Conservation (phyloP, 768 basidiomycete species). For the Brasilioporus rufonigricans region DNA sequence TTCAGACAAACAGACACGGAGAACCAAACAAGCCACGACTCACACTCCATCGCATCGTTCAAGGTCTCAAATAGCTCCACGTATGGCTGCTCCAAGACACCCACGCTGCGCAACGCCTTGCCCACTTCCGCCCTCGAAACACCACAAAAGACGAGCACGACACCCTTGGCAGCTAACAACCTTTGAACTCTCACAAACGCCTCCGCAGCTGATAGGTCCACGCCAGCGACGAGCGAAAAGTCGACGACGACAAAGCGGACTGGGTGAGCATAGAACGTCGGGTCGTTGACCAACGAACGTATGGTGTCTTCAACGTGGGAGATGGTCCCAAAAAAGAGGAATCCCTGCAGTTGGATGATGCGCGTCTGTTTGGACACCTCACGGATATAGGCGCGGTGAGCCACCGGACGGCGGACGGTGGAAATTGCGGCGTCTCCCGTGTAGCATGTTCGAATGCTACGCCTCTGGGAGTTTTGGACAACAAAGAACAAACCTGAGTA, state of each 20-base stretch:
- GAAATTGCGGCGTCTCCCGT: slow-evolving; percentile 85
- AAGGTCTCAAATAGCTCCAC: slow-evolving; percentile 82
- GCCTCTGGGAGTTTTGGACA: slow-evolving; percentile 85
- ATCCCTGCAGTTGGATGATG: slow-evolving; percentile 87
- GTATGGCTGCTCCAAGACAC: slow-evolving; percentile 68
- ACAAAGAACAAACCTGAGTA: slow-evolving; percentile 89
- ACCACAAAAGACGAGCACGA: slow-evolving; percentile 89
- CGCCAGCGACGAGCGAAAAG: slow-evolving; percentile 78
- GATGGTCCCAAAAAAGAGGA: slow-evolving; percentile 94
- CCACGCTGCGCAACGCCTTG: slow-evolving; percentile 73
- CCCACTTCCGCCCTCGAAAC: slow-evolving; percentile 64
- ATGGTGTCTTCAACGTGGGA: slow-evolving; percentile 86
- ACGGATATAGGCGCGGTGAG: slow-evolving; percentile 87
- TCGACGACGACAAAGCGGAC: slow-evolving; percentile 91
- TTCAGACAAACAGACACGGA: slow-evolving; percentile 1
- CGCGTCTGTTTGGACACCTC: slow-evolving; percentile 91
- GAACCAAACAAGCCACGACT: slow-evolving; percentile 30
- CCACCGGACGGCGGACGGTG: slow-evolving; percentile 84
- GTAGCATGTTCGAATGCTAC: slow-evolving; percentile 81
- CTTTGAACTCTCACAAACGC: slow-evolving; percentile 92
- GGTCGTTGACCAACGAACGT: slow-evolving; percentile 66
- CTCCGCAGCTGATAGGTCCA: slow-evolving; percentile 94
- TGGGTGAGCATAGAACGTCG: slow-evolving; percentile 69
- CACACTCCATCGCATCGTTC: slow-evolving; percentile 92
- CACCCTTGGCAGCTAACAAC: slow-evolving; percentile 67